Evolutionary conservation across 2,329 filamentous ascomycete genomes (phyloP), one percentile per base, ranked within the genome.

Genomic region (Talaromyces sp.): DNA sequence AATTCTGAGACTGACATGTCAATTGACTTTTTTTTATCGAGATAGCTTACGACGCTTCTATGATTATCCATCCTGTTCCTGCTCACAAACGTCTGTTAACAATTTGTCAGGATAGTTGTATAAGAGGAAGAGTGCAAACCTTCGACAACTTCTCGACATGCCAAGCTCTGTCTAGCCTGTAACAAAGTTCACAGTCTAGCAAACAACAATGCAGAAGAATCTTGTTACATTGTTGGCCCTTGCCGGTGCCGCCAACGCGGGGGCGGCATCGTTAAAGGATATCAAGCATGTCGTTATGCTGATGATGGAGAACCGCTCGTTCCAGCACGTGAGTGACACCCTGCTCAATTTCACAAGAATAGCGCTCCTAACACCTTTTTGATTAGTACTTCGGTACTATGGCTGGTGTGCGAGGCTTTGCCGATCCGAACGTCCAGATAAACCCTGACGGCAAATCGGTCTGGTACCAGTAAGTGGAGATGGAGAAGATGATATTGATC

Each of bases 241-340:
- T 16, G 56, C 47, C 37, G 19, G 45, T 19, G 62, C 47, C 49
- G 61, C 68, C 13, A 69, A 70, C 33, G 68, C 66, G 3, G 47
- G 47, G 47, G 80, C 76, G 5, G 78, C 76, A 2, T 81, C 81
- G 8, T 73, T 84, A 31, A 77, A 76, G 35, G 84, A 85, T 63
- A 82, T 86, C 65, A 78, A 86, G 39, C 84, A 86, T 82, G 83
- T 86, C 37, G 79, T 86, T 16, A 80, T 85, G n/a, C 85, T 86
- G 73, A 86, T 86, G 84, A 84, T 85, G 70, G 82, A 82, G 66
- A 82, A 82, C 65, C 72, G 80, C 49, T 74, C 77, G 31, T 79
- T 75, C 70, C 74, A 79, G 50, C 74, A 70, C 33, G 77, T 77
- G 73, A 50, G 72, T 47, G 3, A 2, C n/a, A 7, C 14, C 56